These are phyloP conservation scores for Myriosclerotinia scirpicola DNA, from an alignment of 2,329 filamentous ascomycete genomes.

Conservation along the genomic window DNA sequence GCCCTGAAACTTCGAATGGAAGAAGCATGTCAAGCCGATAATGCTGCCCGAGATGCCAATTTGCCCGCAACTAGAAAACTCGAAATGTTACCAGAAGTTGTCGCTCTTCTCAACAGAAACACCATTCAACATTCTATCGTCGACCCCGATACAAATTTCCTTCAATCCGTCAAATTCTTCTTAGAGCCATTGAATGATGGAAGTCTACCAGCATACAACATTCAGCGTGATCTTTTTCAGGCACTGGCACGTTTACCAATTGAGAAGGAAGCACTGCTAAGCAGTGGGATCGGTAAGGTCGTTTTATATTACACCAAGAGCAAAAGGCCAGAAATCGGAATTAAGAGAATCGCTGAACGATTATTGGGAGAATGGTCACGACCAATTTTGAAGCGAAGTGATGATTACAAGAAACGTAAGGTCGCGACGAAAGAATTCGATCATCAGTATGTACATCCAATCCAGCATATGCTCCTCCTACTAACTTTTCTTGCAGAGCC, in stretches of 20 bases:
- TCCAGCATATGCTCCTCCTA: conserved; percentile 4
- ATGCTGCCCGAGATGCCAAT: conserved; percentile 73
- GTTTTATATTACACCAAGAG: conserved; percentile 96
- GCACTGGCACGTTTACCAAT: conserved; percentile 79
- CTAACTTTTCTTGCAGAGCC: conserved; percentile 35
- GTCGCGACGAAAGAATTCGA: conserved; percentile 64
- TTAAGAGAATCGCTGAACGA: conserved; percentile 91
- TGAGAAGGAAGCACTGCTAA: conserved; percentile 84
- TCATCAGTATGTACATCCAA: conserved; percentile 52
- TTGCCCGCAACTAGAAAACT: conserved; percentile 89
- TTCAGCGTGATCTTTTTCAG: conserved; percentile 90
- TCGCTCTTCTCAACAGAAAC: conserved; percentile 84
- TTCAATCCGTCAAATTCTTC: conserved; percentile 96
- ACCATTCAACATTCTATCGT: conserved; percentile 81
- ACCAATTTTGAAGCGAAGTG: conserved; percentile 88
- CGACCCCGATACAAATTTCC: conserved; percentile 91
- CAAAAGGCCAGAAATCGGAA: conserved; percentile 80
- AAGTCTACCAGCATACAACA: conserved; percentile 92
- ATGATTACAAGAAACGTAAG: conserved; percentile 87
- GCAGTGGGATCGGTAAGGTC: conserved; percentile 93
- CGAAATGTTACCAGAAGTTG: conserved; percentile 87
- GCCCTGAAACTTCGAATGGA: conserved; percentile 89
- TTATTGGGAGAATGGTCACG: conserved; percentile 95
- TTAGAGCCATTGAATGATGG: conserved; percentile 93
- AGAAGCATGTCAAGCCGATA: conserved; percentile 82